Base-by-base conservation (phyloP, 2,329 filamentous ascomycete species). In the Botrytis deweyae region DNA sequence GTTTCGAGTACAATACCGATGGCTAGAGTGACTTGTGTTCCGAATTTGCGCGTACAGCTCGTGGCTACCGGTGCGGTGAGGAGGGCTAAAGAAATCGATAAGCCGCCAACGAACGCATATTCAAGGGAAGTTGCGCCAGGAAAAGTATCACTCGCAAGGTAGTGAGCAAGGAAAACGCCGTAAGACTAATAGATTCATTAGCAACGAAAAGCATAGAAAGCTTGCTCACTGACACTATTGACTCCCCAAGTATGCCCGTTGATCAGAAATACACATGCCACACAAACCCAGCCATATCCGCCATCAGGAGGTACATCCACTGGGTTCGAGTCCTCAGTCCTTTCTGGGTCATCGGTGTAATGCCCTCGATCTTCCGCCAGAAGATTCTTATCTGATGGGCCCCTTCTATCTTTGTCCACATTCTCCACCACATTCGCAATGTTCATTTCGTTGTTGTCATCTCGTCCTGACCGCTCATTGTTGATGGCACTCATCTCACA, bases 161-260 rank as follows among this genome's bases (percentile, higher is more conserved):
- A 96, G 78, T 94, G 88, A 25, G 93, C 91, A 22, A 95, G 88
- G 76, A 92, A 93, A 73, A 94, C 90, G 80, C 92, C 93, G 84
- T 92, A 92, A 2, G 87, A 86, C 85, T 87, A 64, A 33, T 16
- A 72, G 65, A 76, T 69, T 61, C 38, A 52, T 66, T 62, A 59
- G 33, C 69, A 72, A 40, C 29, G 42, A 16, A 67, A 63, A 29
- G n/a, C 36, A 58, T 73, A 6, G 14, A 64, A 38, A 62, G 49
- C n/a, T 36, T 18, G 74, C 77, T 74, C 74, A 81, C 80, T 74
- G 74, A 80, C 80, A 73, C 76, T 78, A 46, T 81, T 81, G n/a
- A 81, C 67, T 55, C 84, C 84, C 85, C 85, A 86, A 7, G 84
- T 86, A 77, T 86, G 83, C 1, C 81, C 83, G 76, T 86, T 86